Base-by-base conservation (phyloP, 2,329 filamentous ascomycete species). In the Fusarium azukiicola region DNA sequence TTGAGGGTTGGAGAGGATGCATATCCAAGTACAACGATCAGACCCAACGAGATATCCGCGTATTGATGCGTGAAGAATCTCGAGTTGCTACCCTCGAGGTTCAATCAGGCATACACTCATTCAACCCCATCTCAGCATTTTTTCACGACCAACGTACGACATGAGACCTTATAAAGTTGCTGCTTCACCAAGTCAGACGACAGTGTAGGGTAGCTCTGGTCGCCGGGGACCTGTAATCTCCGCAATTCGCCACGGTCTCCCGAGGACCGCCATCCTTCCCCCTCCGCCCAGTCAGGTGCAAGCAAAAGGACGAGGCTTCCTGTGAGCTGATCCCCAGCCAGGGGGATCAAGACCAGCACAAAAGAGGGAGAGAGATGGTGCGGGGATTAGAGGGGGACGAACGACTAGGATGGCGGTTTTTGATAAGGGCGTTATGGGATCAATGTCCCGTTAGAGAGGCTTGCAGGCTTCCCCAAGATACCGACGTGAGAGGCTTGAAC, bases 381-480 rank as follows among this genome's bases (percentile, higher is more conserved):
- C 63, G 42, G 63, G 63, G 63, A 67, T 67, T 49, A 32, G 42
- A 67, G 42, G 42, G 44, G 21, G 32, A 47, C 23, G 44, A 27
- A 38, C 12, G 44, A 67, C 44, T 23, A 36, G 63, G 63, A 67
- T 67, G 21, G 4, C 19, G 32, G 63, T 67, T 49, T 67, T 49
- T 67, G 63, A 67, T 49, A 67, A 67, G 63, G 44, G 44, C 42
- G 38, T 46, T 42, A 66, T 44, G 40, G 42, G n/a, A 66, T 32
- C 27, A 32, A 32, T 47, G 63, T 32, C 61, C 61, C 32, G 23
- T 32, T 11, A 36, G 44, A 21, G 40, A 42, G 32, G 32, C 40
- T 64, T 64, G 42, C 61, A 64, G 61, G 61, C 61, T 67, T 67
- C 63, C 63, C 63, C 63, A 67, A 56, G 52, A 56, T 56, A 38